Conservation (phyloP, 1,284 basidiomycete species). For the Ceratobasidium sp. region DNA sequence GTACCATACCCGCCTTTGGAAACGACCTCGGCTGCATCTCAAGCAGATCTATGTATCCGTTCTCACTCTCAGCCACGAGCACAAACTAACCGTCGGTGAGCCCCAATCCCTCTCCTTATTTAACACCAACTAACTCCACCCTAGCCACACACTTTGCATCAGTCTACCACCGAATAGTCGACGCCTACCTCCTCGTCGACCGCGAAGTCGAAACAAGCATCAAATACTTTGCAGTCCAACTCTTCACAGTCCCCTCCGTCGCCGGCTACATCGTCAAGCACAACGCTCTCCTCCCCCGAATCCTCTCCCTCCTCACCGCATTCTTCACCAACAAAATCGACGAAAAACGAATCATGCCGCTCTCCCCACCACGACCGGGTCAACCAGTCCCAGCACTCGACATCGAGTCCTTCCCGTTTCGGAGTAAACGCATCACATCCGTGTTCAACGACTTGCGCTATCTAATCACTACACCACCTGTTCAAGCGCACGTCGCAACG, state of each 20-base stretch:
- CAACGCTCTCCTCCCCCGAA: conserved; percentile 78
- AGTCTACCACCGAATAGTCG: conserved; percentile 88
- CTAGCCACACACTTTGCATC: conserved; percentile 85
- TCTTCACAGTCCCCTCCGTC: conserved; percentile 90
- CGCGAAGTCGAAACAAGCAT: conserved; percentile 93
- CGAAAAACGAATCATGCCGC: conserved; percentile 71
- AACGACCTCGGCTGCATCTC: conserved; percentile 80
- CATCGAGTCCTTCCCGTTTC: conserved; percentile 87
- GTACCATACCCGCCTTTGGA: conserved; percentile 87
- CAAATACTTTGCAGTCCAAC: conserved; percentile 89
- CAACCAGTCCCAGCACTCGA: conserved; percentile 67
- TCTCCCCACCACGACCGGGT: conserved; percentile 56
- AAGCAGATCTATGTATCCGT: conserved; percentile 87
- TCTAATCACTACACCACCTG: conserved; percentile 78
- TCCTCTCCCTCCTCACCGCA: conserved; percentile 83
- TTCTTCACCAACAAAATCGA: conserved; percentile 90
- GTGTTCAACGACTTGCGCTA: conserved; percentile 89
- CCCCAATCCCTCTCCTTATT: conserved; percentile 45
- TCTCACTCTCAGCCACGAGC: conserved; percentile 77
- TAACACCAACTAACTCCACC: conserved; percentile 42
- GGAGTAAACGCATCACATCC: conserved; percentile 92
- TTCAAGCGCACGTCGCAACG: conserved; percentile 80
- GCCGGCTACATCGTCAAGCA: conserved; percentile 82
- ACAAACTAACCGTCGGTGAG: conserved; percentile 82
- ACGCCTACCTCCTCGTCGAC: conserved; percentile 90